phyloP scores from a whole-genome alignment of 2,329 filamentous ascomycete species.

The Ophiocordyceps australis region DNA sequence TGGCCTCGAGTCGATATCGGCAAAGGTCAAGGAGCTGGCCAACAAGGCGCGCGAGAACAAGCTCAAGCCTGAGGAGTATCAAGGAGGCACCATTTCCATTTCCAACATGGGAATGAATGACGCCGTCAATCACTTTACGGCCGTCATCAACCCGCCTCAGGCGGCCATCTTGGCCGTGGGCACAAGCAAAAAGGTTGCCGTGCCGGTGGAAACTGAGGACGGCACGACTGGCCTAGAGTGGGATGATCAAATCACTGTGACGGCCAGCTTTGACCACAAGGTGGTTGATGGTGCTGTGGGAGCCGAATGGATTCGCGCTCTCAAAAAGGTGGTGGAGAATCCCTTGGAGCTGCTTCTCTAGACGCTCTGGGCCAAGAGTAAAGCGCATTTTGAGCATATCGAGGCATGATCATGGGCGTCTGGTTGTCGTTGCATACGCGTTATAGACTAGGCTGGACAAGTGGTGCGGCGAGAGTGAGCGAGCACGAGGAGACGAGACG shows the following conservation, averaged over 20 bases:
- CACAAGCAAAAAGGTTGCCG: slow-evolving; percentile 85
- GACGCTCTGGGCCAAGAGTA: slow-evolving; percentile 6
- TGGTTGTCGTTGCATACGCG: slow-evolving; percentile 4
- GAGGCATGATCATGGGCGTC: slow-evolving; percentile 1
- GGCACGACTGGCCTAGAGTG: slow-evolving; percentile 60
- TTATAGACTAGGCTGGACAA: slow-evolving; percentile 6
- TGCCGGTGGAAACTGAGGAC: slow-evolving; percentile 73
- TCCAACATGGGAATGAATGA: slow-evolving; percentile 99
- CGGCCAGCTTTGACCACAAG: slow-evolving; percentile 96
- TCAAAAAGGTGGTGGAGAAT: slow-evolving; percentile 98
- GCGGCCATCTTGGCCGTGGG: slow-evolving; percentile 89
- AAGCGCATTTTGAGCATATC: neutral
- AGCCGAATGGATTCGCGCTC: slow-evolving; percentile 87
- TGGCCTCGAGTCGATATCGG: slow-evolving; percentile 76
- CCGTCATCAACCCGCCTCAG: slow-evolving; percentile 97
- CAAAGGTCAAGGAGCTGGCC: slow-evolving; percentile 85
- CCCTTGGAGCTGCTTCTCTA: slow-evolving; percentile 87
- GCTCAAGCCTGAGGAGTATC: slow-evolving; percentile 98
- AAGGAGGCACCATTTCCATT: slow-evolving; percentile 97
- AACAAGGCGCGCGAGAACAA: slow-evolving; percentile 94
- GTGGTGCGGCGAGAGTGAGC: neutral
- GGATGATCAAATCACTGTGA: slow-evolving; percentile 95
- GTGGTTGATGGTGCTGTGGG: slow-evolving; percentile 93
- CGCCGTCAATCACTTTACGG: slow-evolving; percentile 91
- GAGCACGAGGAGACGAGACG: neutral